Evolutionary conservation across 1,284 basidiomycete genomes (phyloP), one percentile per base, ranked within the genome.

Genomic region (Mrakiaceae sp.): DNA sequence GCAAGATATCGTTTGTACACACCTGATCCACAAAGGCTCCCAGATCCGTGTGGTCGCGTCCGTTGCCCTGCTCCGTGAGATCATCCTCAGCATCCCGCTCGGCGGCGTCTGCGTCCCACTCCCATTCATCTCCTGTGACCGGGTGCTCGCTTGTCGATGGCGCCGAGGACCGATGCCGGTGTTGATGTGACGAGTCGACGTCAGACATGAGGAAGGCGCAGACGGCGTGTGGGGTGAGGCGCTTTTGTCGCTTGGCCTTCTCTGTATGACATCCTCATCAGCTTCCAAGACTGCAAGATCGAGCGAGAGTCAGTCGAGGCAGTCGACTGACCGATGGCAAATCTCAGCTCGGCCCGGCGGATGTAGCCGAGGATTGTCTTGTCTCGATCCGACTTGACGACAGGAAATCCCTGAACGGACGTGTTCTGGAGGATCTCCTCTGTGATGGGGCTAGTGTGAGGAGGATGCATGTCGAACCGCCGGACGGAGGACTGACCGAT

Each of bases 1-100:
- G 51, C 44, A 56, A 39, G 8, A 42, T 5, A 43, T 44, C 9
- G 27, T 27, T 16, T 0, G 44, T 10, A 70, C 78, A 69, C 73
- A 90, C 91, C 81, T 90, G 87, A 74, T 96, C 94, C 0, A 95
- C 90, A 85, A 89, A 96, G 10, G 89, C 87, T 79, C 87, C 89
- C 61, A 96, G 83, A 72, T 87, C 87, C 39, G 96, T 78, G 6
- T 69, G 69, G 14, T 76, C 74, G 16, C 72, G 64, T 49, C 44
- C 62, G 16, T 50, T 55, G 6, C 57, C 58, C 12, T 64, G 49
- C 52, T 66, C 66, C 7, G 68, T 63, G 61, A 51, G 58, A 60
- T 0, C 71, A 16, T 74, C 72, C n/a, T 70, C 70, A 11, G 70
- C 65, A n/a, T 65, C 68, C 16, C 67, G 50, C 40, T 71, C 49